phyloP scores from a whole-genome alignment of 2,329 filamentous ascomycete genomes.

The Fusarium protoensiforme region DNA sequence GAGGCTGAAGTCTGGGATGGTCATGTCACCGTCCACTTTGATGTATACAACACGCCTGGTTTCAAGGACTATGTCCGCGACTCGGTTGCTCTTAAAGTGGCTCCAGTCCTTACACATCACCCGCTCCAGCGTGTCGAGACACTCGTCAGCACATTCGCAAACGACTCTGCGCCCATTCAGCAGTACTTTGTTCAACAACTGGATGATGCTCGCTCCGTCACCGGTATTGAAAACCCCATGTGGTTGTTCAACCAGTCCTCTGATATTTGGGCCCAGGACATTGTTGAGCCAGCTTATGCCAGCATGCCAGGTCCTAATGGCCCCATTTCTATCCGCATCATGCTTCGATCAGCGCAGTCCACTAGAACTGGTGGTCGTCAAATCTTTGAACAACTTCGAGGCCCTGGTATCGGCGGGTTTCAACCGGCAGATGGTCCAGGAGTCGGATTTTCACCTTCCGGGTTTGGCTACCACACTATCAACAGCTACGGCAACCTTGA shows the following conservation, averaged over 20 bases:
- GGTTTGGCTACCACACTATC: background rate
- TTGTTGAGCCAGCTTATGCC: slow-evolving; percentile 51
- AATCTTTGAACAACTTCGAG: slow-evolving; percentile 43
- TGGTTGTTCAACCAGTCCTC: slow-evolving; percentile 2
- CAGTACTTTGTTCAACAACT: too few relatives aligned
- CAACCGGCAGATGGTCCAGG: background rate
- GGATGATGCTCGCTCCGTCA: background rate
- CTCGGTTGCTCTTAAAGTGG: too few relatives aligned
- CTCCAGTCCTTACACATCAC: too few relatives aligned
- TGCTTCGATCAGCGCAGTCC: slow-evolving; percentile 44
- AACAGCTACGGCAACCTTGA: background rate
- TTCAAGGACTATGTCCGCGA: too few relatives aligned
- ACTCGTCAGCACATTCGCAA: too few relatives aligned
- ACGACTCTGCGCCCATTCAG: too few relatives aligned
- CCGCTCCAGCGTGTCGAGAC: too few relatives aligned
- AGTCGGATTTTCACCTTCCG: background rate
- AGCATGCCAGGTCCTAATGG: slow-evolving; percentile 52
- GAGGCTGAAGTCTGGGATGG: too few relatives aligned
- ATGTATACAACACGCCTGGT: too few relatives aligned
- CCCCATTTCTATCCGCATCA: slow-evolving; percentile 43
- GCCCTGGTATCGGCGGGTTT: slow-evolving; percentile 19
- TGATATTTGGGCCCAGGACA: slow-evolving; percentile 53
- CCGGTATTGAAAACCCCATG: slow-evolving; percentile 5
- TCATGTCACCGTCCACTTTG: too few relatives aligned
- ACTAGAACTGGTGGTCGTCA: slow-evolving; percentile 42